These are phyloP conservation scores for Tuber borchii DNA, from an alignment of 495 filamentous ascomycete genomes.

Conservation along the genomic window DNA sequence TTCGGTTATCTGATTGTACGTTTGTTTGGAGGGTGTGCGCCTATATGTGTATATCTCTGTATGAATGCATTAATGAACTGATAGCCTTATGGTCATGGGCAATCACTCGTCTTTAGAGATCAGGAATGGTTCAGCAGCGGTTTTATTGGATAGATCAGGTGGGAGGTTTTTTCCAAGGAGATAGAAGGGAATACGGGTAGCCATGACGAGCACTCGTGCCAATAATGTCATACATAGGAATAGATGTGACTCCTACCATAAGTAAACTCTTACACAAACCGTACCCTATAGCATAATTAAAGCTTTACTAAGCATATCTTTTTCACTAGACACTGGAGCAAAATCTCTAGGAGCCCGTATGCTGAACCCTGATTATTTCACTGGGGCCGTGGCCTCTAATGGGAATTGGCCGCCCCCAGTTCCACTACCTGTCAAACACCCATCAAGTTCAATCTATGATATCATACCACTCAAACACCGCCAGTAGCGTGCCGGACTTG, in stretches of 20 bases:
- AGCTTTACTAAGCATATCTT: too few species aligned
- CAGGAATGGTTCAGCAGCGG: not conserved
- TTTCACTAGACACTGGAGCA: too few species aligned
- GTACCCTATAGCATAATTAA: too few species aligned
- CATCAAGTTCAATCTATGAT: too few species aligned
- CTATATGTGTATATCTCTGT: not conserved
- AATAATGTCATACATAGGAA: not conserved
- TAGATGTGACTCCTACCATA: not conserved
- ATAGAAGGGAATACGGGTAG: not conserved
- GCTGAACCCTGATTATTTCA: too few species aligned
- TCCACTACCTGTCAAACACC: too few species aligned
- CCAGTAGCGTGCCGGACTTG: too few species aligned
- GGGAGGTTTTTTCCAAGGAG: not conserved
- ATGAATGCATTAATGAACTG: not conserved
- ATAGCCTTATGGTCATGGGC: not conserved
- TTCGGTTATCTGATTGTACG: not conserved
- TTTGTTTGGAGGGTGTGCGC: not conserved
- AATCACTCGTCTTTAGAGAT: not conserved
- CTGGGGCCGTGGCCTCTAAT: too few species aligned
- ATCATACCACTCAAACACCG: too few species aligned
- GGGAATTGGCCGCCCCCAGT: too few species aligned
- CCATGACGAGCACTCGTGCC: not conserved
- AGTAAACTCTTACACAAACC: too few species aligned
- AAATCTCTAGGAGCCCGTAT: too few species aligned
- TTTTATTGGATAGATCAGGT: not conserved